Evolutionary conservation across 176 grass and related monocot genomes (phyloP).

Genomic region (Lolium multiflorum): DNA sequence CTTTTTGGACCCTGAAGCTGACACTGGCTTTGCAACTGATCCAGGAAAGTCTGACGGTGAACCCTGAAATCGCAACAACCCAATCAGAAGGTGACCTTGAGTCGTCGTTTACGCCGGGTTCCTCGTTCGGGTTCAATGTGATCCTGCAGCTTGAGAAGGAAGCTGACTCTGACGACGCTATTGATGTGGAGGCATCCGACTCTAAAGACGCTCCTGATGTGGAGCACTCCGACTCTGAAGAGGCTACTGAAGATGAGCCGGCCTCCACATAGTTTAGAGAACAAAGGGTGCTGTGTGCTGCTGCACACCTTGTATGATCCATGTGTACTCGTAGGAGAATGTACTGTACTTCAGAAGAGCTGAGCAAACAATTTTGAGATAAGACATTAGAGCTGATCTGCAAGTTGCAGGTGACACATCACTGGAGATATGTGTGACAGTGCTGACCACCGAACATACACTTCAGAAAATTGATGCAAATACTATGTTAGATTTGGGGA

Average conservation of each 20-base stretch:
- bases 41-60: constrained; percentile 70
- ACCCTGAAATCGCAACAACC: constrained; percentile 60
- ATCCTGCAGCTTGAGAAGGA: constrained; percentile 56
- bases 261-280: constrained; percentile 19
- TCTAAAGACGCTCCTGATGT: constrained; percentile 18
- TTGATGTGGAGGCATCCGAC: constrained; percentile 38
- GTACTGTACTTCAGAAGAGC: constrained; percentile 17
- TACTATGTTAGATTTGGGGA: constrained; percentile 21
- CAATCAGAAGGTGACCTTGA: constrained; percentile 66
- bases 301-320: constrained; percentile 6
- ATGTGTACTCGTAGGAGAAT: constrained; percentile 25
- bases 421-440: constrained; percentile 26
- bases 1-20: neutral
- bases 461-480: constrained; percentile 23
- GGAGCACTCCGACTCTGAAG: constrained; percentile 37
- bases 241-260: neutral
- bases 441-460: constrained; percentile 16
- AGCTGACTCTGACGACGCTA: constrained; percentile 39
- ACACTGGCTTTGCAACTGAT: constrained; percentile 17
- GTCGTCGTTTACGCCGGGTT: constrained; percentile 57
- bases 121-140: constrained; percentile 62
- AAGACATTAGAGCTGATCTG: constrained; percentile 15
- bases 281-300: neutral
- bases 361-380: neutral
- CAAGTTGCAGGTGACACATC: constrained; percentile 39